Evolutionary conservation across 176 grass and related monocot species (phyloP), one percentile per base, ranked within the genome.

Genomic region (Cenchrus fungigraminus): DNA sequence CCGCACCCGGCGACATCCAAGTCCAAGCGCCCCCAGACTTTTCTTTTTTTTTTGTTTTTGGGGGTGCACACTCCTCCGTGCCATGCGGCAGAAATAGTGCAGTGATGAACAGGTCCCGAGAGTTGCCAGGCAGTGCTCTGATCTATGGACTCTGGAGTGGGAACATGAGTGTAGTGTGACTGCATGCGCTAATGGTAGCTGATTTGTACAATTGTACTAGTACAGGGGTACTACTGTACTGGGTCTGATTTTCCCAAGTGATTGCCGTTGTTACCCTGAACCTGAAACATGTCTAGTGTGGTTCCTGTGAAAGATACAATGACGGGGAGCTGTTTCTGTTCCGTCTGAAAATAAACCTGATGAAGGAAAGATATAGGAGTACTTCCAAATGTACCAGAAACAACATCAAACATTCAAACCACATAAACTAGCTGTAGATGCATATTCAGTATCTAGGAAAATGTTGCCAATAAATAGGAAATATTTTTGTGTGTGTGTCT

Each of bases 21-120:
- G 10, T 68, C 64, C 78, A n/a, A 15, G 31, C 2, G 6, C 51
- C 77, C 11, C 47, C 49, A n/a, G 12, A 53, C 45, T n/a, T 80
- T 80, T 40, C 14, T 75, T 5, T n/a, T n/a, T 9, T 5, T 20
- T 58, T 75, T 5, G 8, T n/a, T 9, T 5, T 20, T 58, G 14
- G 55, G 1, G 12, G 47, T 50, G 63, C 32, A 29, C 58, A 31
- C 61, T 6, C 5, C 52, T 28, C 79, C 79, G 65, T 28, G 13
- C 45, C 31, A 44, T 25, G 52, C 79, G 79, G 32, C 79, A 58
- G 34, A 29, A 70, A 82, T 29, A 45, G 57, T 29, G 55, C 34
- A 13, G 54, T 6, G 28, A 74, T 54, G 2, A 40, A 6, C 52
- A 75, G 51, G 52, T 37, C 8, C 73, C 73, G 16, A 56, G 31